These are phyloP conservation scores for Orobanche coerulescens DNA, from an alignment of 257 asterid species.

Conservation along the genomic window DNA sequence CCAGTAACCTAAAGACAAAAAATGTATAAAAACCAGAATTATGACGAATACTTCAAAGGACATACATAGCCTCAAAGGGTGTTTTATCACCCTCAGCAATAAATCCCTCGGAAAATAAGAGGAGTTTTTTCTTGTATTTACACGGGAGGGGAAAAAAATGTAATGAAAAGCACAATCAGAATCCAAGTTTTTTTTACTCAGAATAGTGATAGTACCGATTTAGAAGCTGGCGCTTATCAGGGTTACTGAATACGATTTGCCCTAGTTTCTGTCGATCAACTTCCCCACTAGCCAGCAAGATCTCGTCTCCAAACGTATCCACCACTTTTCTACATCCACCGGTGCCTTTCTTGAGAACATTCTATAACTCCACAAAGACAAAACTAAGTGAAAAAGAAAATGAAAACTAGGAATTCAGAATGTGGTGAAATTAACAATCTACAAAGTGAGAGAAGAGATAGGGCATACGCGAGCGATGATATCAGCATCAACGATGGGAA, in stretches of 20 bases:
- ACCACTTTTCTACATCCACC: constrained; percentile 90
- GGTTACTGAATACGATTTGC: constrained; percentile 66
- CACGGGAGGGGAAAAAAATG: background rate
- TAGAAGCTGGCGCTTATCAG: constrained; percentile 76
- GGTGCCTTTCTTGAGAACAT: constrained; percentile 58
- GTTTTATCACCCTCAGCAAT: too few relatives aligned
- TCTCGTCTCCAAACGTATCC: constrained; percentile 70
- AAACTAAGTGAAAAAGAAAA: background rate
- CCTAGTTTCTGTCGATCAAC: constrained; percentile 85
- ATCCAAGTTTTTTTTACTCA: background rate
- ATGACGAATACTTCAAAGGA: background rate
- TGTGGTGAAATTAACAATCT: background rate
- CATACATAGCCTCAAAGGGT: too few relatives aligned
- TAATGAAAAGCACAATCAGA: background rate
- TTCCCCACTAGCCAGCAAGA: constrained; percentile 62
- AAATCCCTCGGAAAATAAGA: background rate
- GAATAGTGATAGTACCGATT: constrained; percentile 40
- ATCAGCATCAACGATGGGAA: constrained; percentile 87
- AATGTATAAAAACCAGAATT: background rate
- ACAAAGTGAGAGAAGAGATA: constrained; percentile 6
- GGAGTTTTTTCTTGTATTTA: background rate
- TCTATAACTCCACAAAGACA: background rate
- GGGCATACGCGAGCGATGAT: constrained; percentile 69
- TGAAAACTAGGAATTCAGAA: background rate
- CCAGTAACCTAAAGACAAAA: constrained; percentile 51